A percentile compares a stretch with the other conserved stretches of the same genome.
Conservation (phyloP, 2,329 filamentous ascomycete genomes). For the Talaromyces atroroseus region DNA sequence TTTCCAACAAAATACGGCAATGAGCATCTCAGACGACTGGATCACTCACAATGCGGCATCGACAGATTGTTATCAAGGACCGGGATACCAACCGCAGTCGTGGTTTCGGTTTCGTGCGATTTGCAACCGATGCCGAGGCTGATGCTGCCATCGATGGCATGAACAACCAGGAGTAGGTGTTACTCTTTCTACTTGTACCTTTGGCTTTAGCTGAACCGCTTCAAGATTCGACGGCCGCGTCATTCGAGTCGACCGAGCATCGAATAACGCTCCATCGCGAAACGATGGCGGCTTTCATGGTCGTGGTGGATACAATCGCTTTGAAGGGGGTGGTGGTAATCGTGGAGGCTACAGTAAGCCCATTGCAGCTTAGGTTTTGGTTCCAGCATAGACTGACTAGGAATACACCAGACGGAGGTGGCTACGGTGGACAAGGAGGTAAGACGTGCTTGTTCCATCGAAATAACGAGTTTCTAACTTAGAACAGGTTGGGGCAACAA, state of each 20-base stretch:
- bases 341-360: conserved; percentile 30
- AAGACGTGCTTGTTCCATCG: background rate
- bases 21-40: background rate
- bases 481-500: conserved; percentile 15
- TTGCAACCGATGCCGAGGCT: conserved; percentile 47
- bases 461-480: background rate
- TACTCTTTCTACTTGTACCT: conserved; percentile 14
- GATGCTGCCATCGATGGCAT: conserved; percentile 38
- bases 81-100: conserved; percentile 94
- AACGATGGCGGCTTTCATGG: conserved; percentile 44
- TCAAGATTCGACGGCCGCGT: conserved; percentile 83
- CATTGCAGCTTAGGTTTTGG: conserved; percentile 17
- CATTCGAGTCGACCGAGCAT: conserved; percentile 94
- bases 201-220: conserved; percentile 15
- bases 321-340: conserved; percentile 29
- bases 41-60: background rate
- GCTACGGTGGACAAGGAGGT: conserved; percentile 20
- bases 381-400: conserved; percentile 12
- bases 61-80: conserved; percentile 92
- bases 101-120: conserved; percentile 95
- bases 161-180: conserved; percentile 63
- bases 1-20: conserved; percentile 26
- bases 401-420: conserved; percentile 19
- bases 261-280: conserved; percentile 64
- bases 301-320: conserved; percentile 43